phyloP scores from a whole-genome alignment of 2,329 filamentous ascomycete genomes.

The Arthrobotrys musiformis region DNA sequence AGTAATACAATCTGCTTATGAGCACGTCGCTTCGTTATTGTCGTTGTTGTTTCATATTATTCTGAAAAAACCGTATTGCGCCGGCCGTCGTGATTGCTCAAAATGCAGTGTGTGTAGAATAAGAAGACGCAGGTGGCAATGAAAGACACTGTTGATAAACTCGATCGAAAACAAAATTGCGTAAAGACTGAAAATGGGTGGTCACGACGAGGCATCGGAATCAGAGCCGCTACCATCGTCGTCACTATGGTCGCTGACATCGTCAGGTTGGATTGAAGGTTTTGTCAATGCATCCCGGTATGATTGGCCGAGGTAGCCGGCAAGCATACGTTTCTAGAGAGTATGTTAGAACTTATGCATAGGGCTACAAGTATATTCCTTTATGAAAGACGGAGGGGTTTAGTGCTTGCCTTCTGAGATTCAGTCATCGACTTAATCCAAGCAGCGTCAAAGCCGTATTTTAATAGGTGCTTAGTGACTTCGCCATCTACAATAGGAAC shows the following conservation, averaged over 20 bases:
- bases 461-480: conserved; percentile 49
- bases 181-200: conserved; percentile 29
- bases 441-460: conserved; percentile 49
- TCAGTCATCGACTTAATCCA: conserved; percentile 54
- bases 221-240: conserved; percentile 37
- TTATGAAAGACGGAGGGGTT: conserved; percentile 13
- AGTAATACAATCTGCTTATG: conserved; percentile 53
- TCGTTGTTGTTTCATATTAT: conserved; percentile 37
- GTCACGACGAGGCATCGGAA: conserved; percentile 39
- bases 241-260: conserved; percentile 38
- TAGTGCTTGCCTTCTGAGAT: conserved; percentile 43
- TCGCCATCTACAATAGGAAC: conserved; percentile 25
- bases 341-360: conserved; percentile 38
- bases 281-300: conserved; percentile 53
- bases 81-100: conserved; percentile 21
- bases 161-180: conserved; percentile 46
- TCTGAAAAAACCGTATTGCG: conserved; percentile 24
- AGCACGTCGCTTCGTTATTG: conserved; percentile 47
- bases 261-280: conserved; percentile 38
- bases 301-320: conserved; percentile 54
- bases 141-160: conserved; percentile 38
- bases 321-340: conserved; percentile 54
- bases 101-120: conserved; percentile 25
- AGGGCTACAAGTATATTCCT: conserved; percentile 18
- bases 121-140: conserved; percentile 42